Evolutionary conservation across 495 filamentous ascomycete species (phyloP), one percentile per base, ranked within the genome.

Genomic region (Filosporella fistucella): DNA sequence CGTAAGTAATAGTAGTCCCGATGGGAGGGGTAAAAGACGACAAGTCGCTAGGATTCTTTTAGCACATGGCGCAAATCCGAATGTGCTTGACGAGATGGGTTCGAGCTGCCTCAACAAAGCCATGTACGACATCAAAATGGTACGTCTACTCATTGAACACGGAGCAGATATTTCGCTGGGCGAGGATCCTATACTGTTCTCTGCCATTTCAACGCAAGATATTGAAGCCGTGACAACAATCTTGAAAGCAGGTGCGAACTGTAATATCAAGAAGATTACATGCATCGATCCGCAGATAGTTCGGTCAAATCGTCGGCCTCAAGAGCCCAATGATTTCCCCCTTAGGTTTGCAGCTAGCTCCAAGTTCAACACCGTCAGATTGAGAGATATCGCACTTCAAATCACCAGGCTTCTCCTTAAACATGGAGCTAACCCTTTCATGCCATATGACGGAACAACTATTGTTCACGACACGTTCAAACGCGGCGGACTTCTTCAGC

Each of bases 71-170:
- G 68, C 66, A 1, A 62, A 74, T 43, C 55, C 59, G 13, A 71
- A 72, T 33, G 42, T 62, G 7, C 26, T 68, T 4, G 65, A 63
- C 26, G 29, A 46, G 11, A 46, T 57, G 20, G 58, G 59, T 1
- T 51, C 37, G 11, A 49, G 54, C 32, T 49, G 38, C 45, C 35
- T 61, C 41, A 30, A 39, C 28, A 41, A 52, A 45, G 52, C 55
- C 63, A 46, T 68, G 65, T 18, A 58, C 58, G 60, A 72, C 63
- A 44, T 70, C 60, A 48, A 77, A 48, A 58, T 76, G 29, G 48
- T 58, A 12, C 49, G 45, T 17, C 11, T 51, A 1, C 53, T 64
- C 7, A 28, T 66, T 11, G 40, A 38, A 17, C 21, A 54, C 45
- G 61, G 61, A 9, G 61, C 55, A 2, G 55, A 63, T 28, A 11